Conservation (phyloP, 108 stramenopile genomes). For the Stephanodiscus minutulus region DNA sequence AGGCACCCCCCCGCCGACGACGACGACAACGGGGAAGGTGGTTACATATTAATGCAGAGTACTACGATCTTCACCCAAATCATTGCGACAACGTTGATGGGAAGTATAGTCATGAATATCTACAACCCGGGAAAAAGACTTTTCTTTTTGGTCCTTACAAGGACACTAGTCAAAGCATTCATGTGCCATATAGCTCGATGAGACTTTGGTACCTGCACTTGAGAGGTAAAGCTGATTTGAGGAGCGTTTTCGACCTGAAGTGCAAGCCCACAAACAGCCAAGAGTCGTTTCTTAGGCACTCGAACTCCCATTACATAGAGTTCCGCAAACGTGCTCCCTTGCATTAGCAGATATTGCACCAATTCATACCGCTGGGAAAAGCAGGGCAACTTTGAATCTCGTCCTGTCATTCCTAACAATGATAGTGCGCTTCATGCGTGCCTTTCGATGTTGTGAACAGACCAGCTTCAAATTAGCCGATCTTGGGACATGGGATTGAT, state of each 20-base stretch:
- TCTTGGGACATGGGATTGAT: slow-evolving; percentile 10
- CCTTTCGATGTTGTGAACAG: slow-evolving; percentile 28
- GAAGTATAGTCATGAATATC: slow-evolving; percentile 19
- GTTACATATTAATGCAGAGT: no score
- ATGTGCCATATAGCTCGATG: slow-evolving; percentile 37
- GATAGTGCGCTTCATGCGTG: slow-evolving; percentile 21
- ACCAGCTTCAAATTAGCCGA: slow-evolving; percentile 25
- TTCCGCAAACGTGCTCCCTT: slow-evolving; percentile 29
- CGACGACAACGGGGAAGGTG: no score
- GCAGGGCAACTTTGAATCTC: slow-evolving; percentile 41
- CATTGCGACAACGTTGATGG: slow-evolving; percentile 24
- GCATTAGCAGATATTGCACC: slow-evolving; percentile 35
- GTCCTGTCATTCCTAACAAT: not conserved
- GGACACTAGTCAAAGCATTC: slow-evolving; percentile 26
- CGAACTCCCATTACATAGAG: slow-evolving; percentile 42
- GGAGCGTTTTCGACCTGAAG: slow-evolving; percentile 21
- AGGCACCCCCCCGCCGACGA: no score
- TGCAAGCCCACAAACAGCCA: slow-evolving; percentile 30
- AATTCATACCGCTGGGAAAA: slow-evolving; percentile 40
- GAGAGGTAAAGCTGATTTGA: slow-evolving; percentile 9
- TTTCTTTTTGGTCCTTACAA: slow-evolving; percentile 41
- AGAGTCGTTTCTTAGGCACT: slow-evolving; percentile 31
- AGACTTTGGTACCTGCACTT: slow-evolving; percentile 34
- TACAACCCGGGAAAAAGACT: slow-evolving; percentile 25
- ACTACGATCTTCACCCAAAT: slow-evolving; percentile 37